phyloP scores from a whole-genome alignment of 306 rosid genomes.

The Begonia peltatifolia region DNA sequence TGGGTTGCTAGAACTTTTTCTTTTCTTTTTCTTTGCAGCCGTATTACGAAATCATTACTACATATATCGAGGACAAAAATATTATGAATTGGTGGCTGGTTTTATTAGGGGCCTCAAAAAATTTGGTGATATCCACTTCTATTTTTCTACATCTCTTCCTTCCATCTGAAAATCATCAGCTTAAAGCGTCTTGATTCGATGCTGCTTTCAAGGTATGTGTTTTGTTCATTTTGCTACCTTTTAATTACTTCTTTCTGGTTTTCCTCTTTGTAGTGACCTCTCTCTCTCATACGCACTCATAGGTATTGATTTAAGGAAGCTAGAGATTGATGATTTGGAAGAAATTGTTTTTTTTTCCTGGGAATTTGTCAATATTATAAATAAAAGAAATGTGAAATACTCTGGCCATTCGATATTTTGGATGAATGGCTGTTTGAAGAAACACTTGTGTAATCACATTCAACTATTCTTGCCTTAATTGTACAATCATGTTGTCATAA shows the following conservation, averaged over 20 bases:
- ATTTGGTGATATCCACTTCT: constrained; percentile 46
- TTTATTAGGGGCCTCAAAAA: constrained; percentile 32
- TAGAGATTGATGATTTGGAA: constrained; percentile 12
- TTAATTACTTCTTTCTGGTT: not conserved
- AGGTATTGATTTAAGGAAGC: constrained; percentile 27
- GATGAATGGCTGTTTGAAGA: constrained; percentile 25
- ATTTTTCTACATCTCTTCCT: constrained; percentile 22
- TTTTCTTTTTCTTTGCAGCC: constrained; percentile 12
- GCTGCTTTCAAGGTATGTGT: not conserved
- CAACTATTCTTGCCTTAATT: too few relatives aligned
- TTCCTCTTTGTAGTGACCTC: constrained; percentile 18
- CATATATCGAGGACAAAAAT: constrained; percentile 36
- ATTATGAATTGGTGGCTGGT: constrained; percentile 29
- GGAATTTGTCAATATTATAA: constrained; percentile 22
- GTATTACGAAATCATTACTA: constrained; percentile 13
- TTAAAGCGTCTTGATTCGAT: too few relatives aligned
- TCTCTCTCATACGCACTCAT: constrained; percentile 11
- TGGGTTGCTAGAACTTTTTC: constrained; percentile 58
- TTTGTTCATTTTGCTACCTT: not conserved
- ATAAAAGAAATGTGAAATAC: constrained; percentile 18
- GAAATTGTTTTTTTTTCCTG: constrained; percentile 20
- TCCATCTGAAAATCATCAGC: constrained; percentile 15
- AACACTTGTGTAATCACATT: not conserved
- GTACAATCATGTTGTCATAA: too few relatives aligned
- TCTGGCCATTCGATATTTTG: constrained; percentile 26